Percentiles rank a stretch among this genome's conserved stretches.
Evolutionary conservation across 805 yeast genomes (phyloP).

Genomic region (Zygoascus biomembranicola): DNA sequence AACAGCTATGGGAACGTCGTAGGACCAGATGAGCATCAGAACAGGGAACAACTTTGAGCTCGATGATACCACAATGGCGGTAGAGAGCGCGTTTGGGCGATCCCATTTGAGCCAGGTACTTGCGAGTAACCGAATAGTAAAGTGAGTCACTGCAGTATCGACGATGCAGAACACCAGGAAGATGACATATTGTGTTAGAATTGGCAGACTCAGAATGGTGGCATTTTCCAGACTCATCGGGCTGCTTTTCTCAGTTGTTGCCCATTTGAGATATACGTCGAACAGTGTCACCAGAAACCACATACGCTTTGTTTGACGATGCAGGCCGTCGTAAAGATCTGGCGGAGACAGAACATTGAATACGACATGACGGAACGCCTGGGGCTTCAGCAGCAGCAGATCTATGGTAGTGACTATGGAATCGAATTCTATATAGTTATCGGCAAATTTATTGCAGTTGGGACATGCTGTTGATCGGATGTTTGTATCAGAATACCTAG

Average conservation of each 20-base stretch:
- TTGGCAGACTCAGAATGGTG: constrained; percentile 23
- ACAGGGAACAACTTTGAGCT: constrained; percentile 82
- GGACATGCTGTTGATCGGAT: constrained; percentile 73
- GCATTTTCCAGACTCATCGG: constrained; percentile 13
- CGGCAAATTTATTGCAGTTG: constrained; percentile 66
- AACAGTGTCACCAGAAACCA: constrained; percentile 61
- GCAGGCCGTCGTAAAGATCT: constrained; percentile 10
- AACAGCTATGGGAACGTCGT: constrained; percentile 67
- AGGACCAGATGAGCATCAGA: constrained; percentile 93
- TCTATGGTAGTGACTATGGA: constrained; percentile 77
- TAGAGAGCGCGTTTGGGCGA: constrained; percentile 41
- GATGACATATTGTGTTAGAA: constrained; percentile 30
- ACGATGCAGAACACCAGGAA: constrained; percentile 29
- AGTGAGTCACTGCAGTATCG: constrained; percentile 29
- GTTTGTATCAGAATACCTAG: constrained; percentile 65
- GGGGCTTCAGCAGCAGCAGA: constrained; percentile 72
- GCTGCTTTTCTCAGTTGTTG: constrained; percentile 63
- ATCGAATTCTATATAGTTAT: constrained; percentile 87
- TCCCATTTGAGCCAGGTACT: constrained; percentile 29
- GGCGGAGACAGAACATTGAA: constrained; percentile 46
- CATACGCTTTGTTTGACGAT: constrained; percentile 34
- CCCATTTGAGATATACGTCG: constrained; percentile 90
- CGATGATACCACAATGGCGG: constrained; percentile 67
- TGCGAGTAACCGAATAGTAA: constrained; percentile 31
- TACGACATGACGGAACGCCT: constrained; percentile 70